phyloP scores from a whole-genome alignment of 352 stramenopile species.

The Phytophthora cryptogea region DNA sequence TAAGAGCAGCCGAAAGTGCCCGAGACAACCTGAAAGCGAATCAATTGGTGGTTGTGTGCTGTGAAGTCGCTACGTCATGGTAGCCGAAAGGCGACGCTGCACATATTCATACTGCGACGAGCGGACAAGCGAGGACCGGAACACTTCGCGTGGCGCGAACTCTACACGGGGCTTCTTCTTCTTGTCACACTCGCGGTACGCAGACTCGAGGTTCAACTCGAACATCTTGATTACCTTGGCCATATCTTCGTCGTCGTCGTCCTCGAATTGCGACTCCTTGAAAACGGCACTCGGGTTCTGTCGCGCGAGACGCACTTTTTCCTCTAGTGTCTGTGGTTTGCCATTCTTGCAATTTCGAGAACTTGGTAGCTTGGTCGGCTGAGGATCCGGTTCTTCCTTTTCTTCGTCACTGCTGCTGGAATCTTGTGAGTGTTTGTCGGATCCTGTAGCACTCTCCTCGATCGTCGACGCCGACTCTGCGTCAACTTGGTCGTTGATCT shows the following conservation, averaged over 20 bases:
- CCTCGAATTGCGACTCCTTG: constrained; percentile 80
- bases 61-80: constrained; percentile 29
- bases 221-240: constrained; percentile 80
- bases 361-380: constrained; percentile 5
- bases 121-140: constrained; percentile 53
- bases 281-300: constrained; percentile 84
- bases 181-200: constrained; percentile 61
- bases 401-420: constrained; percentile 35
- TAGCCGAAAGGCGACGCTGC: constrained; percentile 34
- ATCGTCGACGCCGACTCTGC: constrained; percentile 2
- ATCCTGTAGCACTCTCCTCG: constrained; percentile 7
- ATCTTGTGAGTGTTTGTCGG: constrained; percentile 19
- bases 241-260: constrained; percentile 78
- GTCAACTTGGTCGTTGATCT: constrained; percentile 20
- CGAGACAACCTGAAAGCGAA: constrained; percentile 9
- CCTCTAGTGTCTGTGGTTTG: constrained; percentile 41
- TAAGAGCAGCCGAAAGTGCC: neutral
- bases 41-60: constrained; percentile 11
- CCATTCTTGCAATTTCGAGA: constrained; percentile 14
- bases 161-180: constrained; percentile 67
- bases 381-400: constrained; percentile 24
- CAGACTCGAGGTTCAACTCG: constrained; percentile 73
- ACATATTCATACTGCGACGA: constrained; percentile 40
- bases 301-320: constrained; percentile 68
- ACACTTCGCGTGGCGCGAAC: constrained; percentile 76